A percentile compares a stretch with the other conserved stretches of the same genome.
These are phyloP conservation scores for Gracilaria domingensis DNA, from an alignment of 23 red algal genomes.

Conservation along the genomic window DNA sequence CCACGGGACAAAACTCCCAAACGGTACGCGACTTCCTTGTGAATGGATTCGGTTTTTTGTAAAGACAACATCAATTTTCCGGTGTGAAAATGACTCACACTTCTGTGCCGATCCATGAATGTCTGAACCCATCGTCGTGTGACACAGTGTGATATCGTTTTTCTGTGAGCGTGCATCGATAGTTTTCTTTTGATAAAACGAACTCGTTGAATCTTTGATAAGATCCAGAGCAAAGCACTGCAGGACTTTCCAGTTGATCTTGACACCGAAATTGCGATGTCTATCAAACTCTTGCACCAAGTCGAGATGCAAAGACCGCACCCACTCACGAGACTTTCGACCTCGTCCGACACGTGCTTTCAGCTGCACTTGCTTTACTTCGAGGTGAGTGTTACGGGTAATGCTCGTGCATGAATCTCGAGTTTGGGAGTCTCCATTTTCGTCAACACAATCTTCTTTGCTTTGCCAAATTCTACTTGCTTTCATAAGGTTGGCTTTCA, in stretches of 20 bases:
- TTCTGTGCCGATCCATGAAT: constrained; percentile 8
- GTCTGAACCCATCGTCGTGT: background rate
- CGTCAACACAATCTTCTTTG: no score
- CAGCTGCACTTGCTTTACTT: background rate
- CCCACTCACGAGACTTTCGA: background rate
- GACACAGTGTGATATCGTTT: background rate
- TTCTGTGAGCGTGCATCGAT: background rate
- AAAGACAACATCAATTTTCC: background rate
- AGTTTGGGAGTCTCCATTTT: no score
- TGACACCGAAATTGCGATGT: background rate
- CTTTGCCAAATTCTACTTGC: no score
- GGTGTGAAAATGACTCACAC: constrained; percentile 19
- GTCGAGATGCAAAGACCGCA: background rate
- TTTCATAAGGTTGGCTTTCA: no score
- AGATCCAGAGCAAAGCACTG: background rate
- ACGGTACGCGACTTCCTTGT: constrained; percentile 17
- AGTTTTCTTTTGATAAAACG: no score
- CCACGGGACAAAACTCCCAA: background rate
- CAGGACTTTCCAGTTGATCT: background rate
- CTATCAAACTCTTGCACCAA: background rate
- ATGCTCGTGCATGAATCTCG: background rate
- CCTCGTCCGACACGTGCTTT: background rate
- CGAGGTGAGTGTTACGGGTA: background rate
- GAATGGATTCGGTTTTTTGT: background rate
- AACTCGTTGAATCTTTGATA: background rate